These are phyloP conservation scores for Ogataea nakhonphanomensis DNA, from an alignment of 805 yeast genomes.

Conservation along the genomic window DNA sequence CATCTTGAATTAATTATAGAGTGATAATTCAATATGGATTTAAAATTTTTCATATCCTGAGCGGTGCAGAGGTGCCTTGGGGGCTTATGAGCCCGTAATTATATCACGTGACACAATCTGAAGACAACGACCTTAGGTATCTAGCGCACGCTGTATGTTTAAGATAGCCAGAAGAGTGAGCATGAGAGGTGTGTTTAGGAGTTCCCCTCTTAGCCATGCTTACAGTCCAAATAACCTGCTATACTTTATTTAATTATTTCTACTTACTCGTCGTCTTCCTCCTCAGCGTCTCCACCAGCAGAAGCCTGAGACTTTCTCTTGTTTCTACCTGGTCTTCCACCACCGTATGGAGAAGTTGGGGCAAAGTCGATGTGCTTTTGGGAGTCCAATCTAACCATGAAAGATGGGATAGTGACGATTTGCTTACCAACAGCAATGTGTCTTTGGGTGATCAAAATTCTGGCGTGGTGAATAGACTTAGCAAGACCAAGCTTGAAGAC, in stretches of 20 bases:
- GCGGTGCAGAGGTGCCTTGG: slow-evolving; percentile 8
- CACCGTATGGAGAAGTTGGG: slow-evolving; percentile 99
- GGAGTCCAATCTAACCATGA: slow-evolving; percentile 99
- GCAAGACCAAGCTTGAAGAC: slow-evolving; percentile 99
- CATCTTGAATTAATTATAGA: slow-evolving; percentile 36
- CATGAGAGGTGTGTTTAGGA: too few species aligned
- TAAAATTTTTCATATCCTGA: slow-evolving; percentile 6
- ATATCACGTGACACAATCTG: slow-evolving; percentile 8
- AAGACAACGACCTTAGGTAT: neutral
- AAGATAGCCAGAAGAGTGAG: too few species aligned
- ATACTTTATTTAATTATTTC: slow-evolving; percentile 7
- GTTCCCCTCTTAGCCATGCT: neutral
- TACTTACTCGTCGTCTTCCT: slow-evolving; percentile 46
- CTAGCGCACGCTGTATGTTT: too few species aligned
- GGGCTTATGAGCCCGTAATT: slow-evolving; percentile 1
- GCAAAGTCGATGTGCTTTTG: slow-evolving; percentile 99
- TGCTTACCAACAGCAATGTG: slow-evolving; percentile 99
- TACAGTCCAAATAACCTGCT: neutral
- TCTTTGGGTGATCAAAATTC: slow-evolving; percentile 97
- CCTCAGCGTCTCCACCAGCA: slow-evolving; percentile 67
- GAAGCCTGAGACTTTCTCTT: slow-evolving; percentile 86
- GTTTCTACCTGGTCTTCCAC: slow-evolving; percentile 99
- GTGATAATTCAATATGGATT: slow-evolving; percentile 4
- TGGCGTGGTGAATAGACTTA: slow-evolving; percentile 99
- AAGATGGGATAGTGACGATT: slow-evolving; percentile 96